Percentiles rank a stretch among this genome's conserved stretches.
phyloP scores from a whole-genome alignment of 2,329 filamentous ascomycete species.

The Penicillium hesseltinei region DNA sequence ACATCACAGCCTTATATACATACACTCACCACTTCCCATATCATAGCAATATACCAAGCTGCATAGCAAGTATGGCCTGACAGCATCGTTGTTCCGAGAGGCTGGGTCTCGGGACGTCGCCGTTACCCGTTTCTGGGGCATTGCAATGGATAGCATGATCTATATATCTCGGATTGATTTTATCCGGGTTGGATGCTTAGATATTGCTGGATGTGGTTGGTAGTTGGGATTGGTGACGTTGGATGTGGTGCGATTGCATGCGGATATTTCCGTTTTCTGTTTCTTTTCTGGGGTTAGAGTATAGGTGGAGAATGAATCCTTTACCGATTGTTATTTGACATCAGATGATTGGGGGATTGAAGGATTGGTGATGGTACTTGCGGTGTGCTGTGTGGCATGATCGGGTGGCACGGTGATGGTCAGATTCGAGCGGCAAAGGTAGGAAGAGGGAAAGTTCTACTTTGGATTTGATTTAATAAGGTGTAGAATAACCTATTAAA shows the following conservation, averaged over 20 bases:
- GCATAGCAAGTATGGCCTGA: conserved; percentile 11
- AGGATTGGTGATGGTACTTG: not conserved
- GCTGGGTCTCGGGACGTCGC: not conserved
- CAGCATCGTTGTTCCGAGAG: conserved; percentile 1
- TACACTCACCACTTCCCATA: not conserved
- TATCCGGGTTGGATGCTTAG: not conserved
- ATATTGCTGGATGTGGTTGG: not conserved
- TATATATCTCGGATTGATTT: not conserved
- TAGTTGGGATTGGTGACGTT: conserved; percentile 12
- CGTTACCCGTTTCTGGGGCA: not conserved
- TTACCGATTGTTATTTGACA: conserved; percentile 1
- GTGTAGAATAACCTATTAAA: not conserved
- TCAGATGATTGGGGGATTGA: not conserved
- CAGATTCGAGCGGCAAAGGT: not conserved
- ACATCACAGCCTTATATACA: conserved; percentile 8
- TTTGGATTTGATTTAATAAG: not conserved
- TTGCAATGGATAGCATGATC: conserved; percentile 7
- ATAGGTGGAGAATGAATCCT: not conserved
- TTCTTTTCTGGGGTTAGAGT: not conserved
- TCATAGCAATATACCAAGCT: not conserved
- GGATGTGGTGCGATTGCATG: conserved; percentile 14
- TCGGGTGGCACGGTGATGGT: conserved; percentile 8
- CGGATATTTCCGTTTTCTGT: not conserved
- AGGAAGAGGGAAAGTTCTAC: not conserved
- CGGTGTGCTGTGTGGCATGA: conserved; percentile 1